Conservation (phyloP, 192 early-diverging fungal species). For the Chytriomyces sp. region DNA sequence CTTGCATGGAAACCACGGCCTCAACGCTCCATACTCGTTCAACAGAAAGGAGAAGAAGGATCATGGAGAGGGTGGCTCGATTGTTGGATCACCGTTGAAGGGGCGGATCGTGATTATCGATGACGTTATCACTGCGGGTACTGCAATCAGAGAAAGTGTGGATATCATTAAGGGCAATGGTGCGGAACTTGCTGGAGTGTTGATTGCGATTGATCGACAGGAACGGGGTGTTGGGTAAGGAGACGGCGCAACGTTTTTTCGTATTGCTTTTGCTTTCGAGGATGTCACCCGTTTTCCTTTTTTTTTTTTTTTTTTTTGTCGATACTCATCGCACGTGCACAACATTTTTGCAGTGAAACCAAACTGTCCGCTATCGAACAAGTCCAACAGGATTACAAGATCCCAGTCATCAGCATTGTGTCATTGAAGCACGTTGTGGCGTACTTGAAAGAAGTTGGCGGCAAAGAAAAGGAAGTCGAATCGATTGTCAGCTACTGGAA, state of each 20-base stretch:
- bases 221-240: slow-evolving; percentile 64
- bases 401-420: slow-evolving; percentile 87
- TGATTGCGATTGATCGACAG: slow-evolving; percentile 93
- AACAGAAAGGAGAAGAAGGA: slow-evolving; percentile 99
- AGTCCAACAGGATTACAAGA: slow-evolving; percentile 77
- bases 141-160: slow-evolving; percentile 93
- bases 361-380: slow-evolving; percentile 89
- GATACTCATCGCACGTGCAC: not conserved
- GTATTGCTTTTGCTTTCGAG: not conserved
- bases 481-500: slow-evolving; percentile 81
- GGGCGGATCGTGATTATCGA: slow-evolving; percentile 78
- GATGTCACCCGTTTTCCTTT: not conserved
- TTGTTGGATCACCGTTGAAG: slow-evolving; percentile 84
- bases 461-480: slow-evolving; percentile 64
- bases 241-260: not conserved
- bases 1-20: slow-evolving; percentile 64
- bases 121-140: slow-evolving; percentile 99
- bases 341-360: slow-evolving; percentile 49
- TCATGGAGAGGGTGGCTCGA: slow-evolving; percentile 96
- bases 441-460: slow-evolving; percentile 77
- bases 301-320: not conserved
- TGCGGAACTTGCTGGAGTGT: slow-evolving; percentile 79
- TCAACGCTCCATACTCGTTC: slow-evolving; percentile 84
- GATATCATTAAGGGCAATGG: slow-evolving; percentile 75
- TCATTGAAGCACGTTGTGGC: slow-evolving; percentile 84